Evolutionary conservation across 139 green algal genomes (phyloP).

Genomic region (Yamagishiella unicocca): DNA sequence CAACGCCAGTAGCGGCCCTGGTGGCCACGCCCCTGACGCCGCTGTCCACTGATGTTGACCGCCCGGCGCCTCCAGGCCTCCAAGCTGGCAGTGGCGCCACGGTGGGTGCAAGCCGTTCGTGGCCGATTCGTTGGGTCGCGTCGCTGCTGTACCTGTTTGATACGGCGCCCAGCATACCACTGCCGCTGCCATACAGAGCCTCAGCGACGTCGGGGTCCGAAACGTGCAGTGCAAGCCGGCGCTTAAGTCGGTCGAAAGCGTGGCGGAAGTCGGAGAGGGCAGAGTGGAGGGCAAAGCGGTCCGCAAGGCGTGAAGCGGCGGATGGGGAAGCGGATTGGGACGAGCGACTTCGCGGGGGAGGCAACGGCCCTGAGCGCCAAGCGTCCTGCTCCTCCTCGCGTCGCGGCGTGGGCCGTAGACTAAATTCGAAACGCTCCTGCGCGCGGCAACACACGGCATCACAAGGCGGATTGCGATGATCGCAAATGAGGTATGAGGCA

Average conservation of each 20-base stretch:
- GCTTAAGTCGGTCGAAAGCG: constrained; percentile 16
- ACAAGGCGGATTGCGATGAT: neutral
- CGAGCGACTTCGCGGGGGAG: no score
- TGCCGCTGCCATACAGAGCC: constrained; percentile 2
- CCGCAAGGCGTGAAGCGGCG: constrained; percentile 3
- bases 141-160: neutral
- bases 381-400: no score
- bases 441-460: no score
- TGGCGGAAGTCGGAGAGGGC: constrained; percentile 40
- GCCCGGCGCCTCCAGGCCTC: neutral
- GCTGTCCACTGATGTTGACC: constrained; percentile 3
- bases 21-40: neutral
- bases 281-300: constrained; percentile 30
- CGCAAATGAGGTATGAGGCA: neutral
- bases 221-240: constrained; percentile 15
- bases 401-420: neutral
- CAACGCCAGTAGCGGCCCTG: no score
- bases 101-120: neutral
- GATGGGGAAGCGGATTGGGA: neutral
- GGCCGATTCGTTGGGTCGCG: neutral
- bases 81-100: neutral
- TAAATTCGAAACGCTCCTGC: neutral
- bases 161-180: neutral
- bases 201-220: neutral
- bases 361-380: no score